Evolutionary conservation across 192 early-diverging fungal genomes (phyloP), one percentile per base, ranked within the genome.

Genomic region (Backusella morwellensis): DNA sequence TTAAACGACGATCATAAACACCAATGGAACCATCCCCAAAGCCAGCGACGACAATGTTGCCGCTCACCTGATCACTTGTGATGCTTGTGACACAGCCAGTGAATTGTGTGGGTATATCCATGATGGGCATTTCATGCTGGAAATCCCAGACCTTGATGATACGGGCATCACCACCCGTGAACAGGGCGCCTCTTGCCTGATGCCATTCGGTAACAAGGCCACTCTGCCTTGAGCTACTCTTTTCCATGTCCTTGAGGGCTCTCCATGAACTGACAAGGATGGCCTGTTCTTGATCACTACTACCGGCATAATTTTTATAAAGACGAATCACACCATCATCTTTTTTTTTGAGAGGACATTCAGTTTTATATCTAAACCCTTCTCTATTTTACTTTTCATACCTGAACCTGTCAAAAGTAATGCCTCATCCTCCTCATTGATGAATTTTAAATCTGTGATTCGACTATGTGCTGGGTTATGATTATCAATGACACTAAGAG

Each of bases 401-500:
- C 94, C 91, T 78, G 93, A 93, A n/a, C 90, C 95, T n/a, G 89
- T 88, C 71, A 97, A 79, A 74, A 99, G 85, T 85, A 96, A 82
- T 32, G 93, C 90, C 38, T 92, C 82, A 75, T 96, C 95, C 59
- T 96, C 91, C 78, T 97, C 96, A 82, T 99, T 99, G 32, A 99
- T 90, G 74, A 97, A 91, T 54, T 93, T 91, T 78, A 99, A 75
- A 67, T 88, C 88, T 1, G 93, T 90, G 41, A 97, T 91, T 8
- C 89, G 80, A 72, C 91, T 93, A 23, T 88, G 85, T 34, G 75
- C 35, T 38, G 95, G 92, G 67, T 94, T 94, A 9, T 84, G 78
- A 72, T 93, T 95, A 70, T 85, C 81, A 76, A 95, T 91, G 8
- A 86, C 83, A 78, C 91, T 93, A 11, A 93, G 77, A 41, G 85